Conservation (phyloP, 129 eudicot genomes). For the Lactuca saligna region DNA sequence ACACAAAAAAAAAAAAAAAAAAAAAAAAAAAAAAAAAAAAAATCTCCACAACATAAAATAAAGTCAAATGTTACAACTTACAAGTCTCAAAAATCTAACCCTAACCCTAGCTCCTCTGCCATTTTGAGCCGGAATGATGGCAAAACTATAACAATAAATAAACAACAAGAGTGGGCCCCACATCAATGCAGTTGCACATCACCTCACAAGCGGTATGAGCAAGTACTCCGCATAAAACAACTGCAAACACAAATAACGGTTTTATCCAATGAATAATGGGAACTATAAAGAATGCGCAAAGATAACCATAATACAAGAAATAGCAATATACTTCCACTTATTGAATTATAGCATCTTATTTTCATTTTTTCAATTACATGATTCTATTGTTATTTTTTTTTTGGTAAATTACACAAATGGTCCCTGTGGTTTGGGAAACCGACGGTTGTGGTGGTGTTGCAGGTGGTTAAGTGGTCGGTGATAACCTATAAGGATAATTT, state of each 20-base stretch:
- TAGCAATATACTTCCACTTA: too few relatives aligned
- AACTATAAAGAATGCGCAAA: background rate
- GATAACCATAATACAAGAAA: too few relatives aligned
- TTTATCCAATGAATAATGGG: constrained; percentile 2
- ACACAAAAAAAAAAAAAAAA: background rate
- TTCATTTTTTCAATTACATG: too few relatives aligned
- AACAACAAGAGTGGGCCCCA: background rate
- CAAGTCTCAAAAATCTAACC: constrained; percentile 26
- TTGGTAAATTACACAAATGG: too few relatives aligned
- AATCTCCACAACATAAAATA: constrained; percentile 1
- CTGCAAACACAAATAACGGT: constrained; percentile 38
- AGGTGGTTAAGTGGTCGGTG: too few relatives aligned
- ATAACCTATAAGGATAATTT: too few relatives aligned
- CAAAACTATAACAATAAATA: constrained; percentile 24
- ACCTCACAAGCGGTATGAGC: constrained; percentile 92
- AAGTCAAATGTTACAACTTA: constrained; percentile 7
- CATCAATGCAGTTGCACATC: constrained; percentile 24
- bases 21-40: background rate
- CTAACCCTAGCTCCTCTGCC: constrained; percentile 21
- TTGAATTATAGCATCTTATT: too few relatives aligned
- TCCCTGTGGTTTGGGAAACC: too few relatives aligned
- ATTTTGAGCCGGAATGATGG: too few relatives aligned
- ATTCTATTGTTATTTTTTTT: too few relatives aligned
- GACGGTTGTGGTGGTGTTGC: too few relatives aligned
- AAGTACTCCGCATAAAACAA: constrained; percentile 94